A percentile compares a stretch with the other conserved stretches of the same genome.
These are phyloP conservation scores for Lavandula angustifolia DNA, from an alignment of 257 asterid genomes.

Conservation along the genomic window DNA sequence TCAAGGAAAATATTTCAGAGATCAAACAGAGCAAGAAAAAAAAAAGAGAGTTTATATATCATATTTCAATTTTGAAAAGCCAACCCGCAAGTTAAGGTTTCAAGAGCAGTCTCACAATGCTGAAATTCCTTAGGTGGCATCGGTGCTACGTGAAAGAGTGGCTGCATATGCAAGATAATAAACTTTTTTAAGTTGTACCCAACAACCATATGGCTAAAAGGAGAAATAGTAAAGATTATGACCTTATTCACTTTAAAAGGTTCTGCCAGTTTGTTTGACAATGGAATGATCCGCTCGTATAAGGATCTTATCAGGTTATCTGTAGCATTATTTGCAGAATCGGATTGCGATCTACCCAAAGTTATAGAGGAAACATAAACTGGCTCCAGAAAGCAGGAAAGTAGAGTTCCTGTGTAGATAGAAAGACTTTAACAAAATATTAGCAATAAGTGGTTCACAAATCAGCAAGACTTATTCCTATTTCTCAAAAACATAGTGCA, in stretches of 20 bases:
- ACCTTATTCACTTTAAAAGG: slow-evolving; percentile 84
- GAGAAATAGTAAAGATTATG: neutral
- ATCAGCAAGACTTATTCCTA: slow-evolving; percentile 5
- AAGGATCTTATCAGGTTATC: slow-evolving; percentile 54
- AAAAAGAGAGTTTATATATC: slow-evolving; percentile 3
- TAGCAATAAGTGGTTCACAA: slow-evolving; percentile 1
- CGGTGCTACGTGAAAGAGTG: slow-evolving; percentile 61
- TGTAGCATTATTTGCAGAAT: slow-evolving; percentile 32
- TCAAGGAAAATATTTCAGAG: slow-evolving; percentile 24
- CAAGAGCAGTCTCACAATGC: slow-evolving; percentile 81
- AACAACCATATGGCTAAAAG: slow-evolving; percentile 24
- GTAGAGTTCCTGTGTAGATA: slow-evolving; percentile 69
- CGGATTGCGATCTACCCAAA: slow-evolving; percentile 55
- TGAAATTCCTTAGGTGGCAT: slow-evolving; percentile 80
- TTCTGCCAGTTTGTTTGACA: slow-evolving; percentile 54
- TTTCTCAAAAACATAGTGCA: neutral
- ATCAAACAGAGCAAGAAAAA: slow-evolving; percentile 1
- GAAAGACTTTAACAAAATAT: slow-evolving; percentile 15
- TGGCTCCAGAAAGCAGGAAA: slow-evolving; percentile 79
- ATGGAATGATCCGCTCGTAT: slow-evolving; percentile 54
- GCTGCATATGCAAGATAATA: slow-evolving; percentile 45
- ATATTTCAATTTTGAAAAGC: slow-evolving; percentile 23
- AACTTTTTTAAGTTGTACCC: slow-evolving; percentile 15
- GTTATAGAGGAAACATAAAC: slow-evolving; percentile 71
- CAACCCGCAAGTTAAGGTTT: slow-evolving; percentile 90